These are phyloP conservation scores for Flaveria sonorensis DNA, from an alignment of 129 eudicot species.

Conservation along the genomic window DNA sequence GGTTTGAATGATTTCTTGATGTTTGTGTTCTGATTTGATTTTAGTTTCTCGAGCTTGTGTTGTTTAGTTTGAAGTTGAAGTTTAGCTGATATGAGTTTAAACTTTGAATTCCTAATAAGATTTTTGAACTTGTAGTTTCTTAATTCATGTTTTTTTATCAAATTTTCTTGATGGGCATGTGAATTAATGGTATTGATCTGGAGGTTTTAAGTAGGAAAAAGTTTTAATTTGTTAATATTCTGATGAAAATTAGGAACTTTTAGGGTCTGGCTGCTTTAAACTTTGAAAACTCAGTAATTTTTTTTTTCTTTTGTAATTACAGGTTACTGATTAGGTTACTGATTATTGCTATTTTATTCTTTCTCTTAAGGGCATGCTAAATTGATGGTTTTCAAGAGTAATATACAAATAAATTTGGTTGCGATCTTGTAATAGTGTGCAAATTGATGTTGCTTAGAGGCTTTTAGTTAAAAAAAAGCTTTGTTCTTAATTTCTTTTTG, in stretches of 20 bases:
- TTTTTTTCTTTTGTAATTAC: neutral
- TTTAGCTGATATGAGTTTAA: slow-evolving; percentile 22
- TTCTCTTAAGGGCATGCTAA: neutral
- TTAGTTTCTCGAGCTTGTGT: slow-evolving; percentile 2
- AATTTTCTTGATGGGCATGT: slow-evolving; percentile 2
- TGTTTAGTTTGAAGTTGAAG: neutral
- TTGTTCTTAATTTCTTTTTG: neutral
- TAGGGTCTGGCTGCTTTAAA: neutral
- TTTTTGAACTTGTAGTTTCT: slow-evolving; percentile 6
- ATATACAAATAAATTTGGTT: too few species aligned
- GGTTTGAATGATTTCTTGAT: slow-evolving; percentile 24
- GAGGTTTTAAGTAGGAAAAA: slow-evolving; percentile 11
- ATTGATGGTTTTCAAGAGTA: too few species aligned
- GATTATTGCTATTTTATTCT: neutral
- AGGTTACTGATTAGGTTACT: slow-evolving; percentile 4
- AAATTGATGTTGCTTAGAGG: neutral
- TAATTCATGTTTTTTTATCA: slow-evolving; percentile 11
- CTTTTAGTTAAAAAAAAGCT: neutral
- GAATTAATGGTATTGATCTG: slow-evolving; percentile 6
- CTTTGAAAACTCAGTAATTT: neutral
- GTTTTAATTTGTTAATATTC: neutral
- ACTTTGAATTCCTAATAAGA: slow-evolving; percentile 21
- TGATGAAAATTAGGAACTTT: neutral
- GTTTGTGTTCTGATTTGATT: slow-evolving; percentile 16
- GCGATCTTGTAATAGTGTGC: neutral